Base-by-base conservation (phyloP, 352 stramenopile genomes). In the Pythium sp. region DNA sequence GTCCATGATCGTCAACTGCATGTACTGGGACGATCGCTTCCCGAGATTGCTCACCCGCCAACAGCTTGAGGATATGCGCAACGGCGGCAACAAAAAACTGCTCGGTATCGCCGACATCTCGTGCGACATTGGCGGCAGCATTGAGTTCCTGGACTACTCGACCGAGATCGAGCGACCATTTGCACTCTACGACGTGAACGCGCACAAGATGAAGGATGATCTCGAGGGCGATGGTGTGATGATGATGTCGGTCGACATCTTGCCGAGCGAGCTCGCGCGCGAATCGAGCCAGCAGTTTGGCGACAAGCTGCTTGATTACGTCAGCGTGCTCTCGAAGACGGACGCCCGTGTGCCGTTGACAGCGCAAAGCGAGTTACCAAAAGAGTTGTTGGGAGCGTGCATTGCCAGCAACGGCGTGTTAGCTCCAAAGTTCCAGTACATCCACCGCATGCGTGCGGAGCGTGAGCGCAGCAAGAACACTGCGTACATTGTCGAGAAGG, bases 281-380 rank as follows among this genome's bases (percentile, higher is more conserved):
- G 96, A 99, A 68, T 98, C 92, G 32, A 98, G 90, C 68, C 80
- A 96, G 64, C 92, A 98, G 76, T 99, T 99, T 80, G 96, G 97
- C 43, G 83, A 99, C 69, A 87, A 92, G 64, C 79, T 99, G 22
- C 68, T 98, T 8, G 79, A 76, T 49, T 97, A 98, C 65, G 80
- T 98, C 57, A 76, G 84, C 5, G 74, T 79, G 1, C 72, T 94
- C 8, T 77, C 82, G 8, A 72, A 79, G 22, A 69, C 87, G 12
- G 79, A 93, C 36, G 83, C 91, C 26, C 72, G 73, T 58, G 75
- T 84, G 26, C 79, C 82, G 6, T 64, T 85, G 12, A 73, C 84
- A 47, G 71, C 79, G 15, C 76, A 85, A 55, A 82, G 81, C 7
- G 70, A 86, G 4, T 57, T 98, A 4, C 80, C 88, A n/a, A 76